These are phyloP conservation scores for Fusarium sp. DNA, from an alignment of 2,329 filamentous ascomycete species.

Conservation along the genomic window DNA sequence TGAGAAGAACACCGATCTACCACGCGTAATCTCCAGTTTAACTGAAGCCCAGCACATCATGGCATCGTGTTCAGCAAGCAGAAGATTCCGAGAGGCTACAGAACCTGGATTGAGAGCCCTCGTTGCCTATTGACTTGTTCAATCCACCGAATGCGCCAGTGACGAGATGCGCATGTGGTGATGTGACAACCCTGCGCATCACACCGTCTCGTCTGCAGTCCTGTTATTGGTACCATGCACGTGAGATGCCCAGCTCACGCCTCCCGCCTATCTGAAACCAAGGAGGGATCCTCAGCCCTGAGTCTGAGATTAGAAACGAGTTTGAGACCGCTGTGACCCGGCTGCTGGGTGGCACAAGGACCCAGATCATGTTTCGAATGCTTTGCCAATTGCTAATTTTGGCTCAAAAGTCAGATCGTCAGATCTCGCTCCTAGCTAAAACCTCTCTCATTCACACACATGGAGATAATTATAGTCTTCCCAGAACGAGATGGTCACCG, in stretches of 20 bases:
- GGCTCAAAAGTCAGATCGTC: slow-evolving; percentile 11
- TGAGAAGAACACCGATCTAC: slow-evolving; percentile 20
- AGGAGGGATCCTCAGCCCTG: slow-evolving; percentile 29
- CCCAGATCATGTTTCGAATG: slow-evolving; percentile 28
- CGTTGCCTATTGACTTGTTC: slow-evolving; percentile 24
- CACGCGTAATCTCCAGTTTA: slow-evolving; percentile 20
- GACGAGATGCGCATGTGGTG: slow-evolving; percentile 44
- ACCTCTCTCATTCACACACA: slow-evolving; percentile 8
- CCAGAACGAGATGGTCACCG: slow-evolving; percentile 13
- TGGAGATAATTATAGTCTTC: slow-evolving; percentile 22
- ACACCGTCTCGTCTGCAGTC: slow-evolving; percentile 38
- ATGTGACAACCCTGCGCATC: slow-evolving; percentile 44
- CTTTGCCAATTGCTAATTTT: slow-evolving; percentile 42
- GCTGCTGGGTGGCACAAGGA: slow-evolving; percentile 38
- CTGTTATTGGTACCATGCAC: slow-evolving; percentile 36
- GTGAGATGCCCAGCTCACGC: slow-evolving; percentile 20
- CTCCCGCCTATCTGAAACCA: slow-evolving; percentile 44
- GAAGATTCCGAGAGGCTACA: slow-evolving; percentile 11
- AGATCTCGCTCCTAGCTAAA: neutral
- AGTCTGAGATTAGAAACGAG: slow-evolving; percentile 42
- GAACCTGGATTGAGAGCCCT: slow-evolving; percentile 8
- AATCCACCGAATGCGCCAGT: slow-evolving; percentile 41
- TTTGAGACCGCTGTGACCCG: slow-evolving; percentile 41
- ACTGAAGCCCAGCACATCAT: slow-evolving; percentile 10
- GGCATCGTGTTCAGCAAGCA: slow-evolving; percentile 20